These are phyloP conservation scores for Gaillardinia entomophila DNA, from an alignment of 805 yeast genomes.

Conservation along the genomic window DNA sequence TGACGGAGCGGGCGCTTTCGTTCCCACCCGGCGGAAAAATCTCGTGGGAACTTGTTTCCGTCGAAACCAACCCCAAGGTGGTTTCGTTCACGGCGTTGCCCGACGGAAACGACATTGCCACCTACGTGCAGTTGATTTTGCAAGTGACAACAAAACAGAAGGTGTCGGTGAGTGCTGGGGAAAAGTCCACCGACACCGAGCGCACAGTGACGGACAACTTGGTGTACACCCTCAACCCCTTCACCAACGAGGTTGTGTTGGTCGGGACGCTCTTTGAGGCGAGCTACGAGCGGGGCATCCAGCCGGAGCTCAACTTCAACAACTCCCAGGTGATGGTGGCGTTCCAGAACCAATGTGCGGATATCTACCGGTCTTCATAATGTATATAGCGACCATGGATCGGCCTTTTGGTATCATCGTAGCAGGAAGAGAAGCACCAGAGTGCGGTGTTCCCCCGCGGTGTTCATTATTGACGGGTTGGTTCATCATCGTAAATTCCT, in stretches of 20 bases:
- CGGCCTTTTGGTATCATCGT: neutral
- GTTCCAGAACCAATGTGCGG: slow-evolving; percentile 30
- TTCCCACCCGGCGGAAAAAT: slow-evolving; percentile 54
- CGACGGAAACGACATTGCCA: slow-evolving; percentile 32
- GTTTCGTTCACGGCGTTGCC: slow-evolving; percentile 65
- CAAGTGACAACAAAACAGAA: slow-evolving; percentile 33
- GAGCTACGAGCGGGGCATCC: slow-evolving; percentile 30
- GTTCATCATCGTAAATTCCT: neutral
- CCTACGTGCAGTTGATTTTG: slow-evolving; percentile 34
- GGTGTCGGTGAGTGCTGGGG: slow-evolving; percentile 17
- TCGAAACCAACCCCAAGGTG: slow-evolving; percentile 67
- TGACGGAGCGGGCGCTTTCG: slow-evolving; percentile 26
- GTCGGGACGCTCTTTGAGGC: slow-evolving; percentile 37
- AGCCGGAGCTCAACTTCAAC: slow-evolving; percentile 25
- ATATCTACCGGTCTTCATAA: slow-evolving; percentile 31
- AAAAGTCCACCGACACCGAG: slow-evolving; percentile 17
- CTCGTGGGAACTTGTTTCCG: slow-evolving; percentile 73
- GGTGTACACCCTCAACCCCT: slow-evolving; percentile 35
- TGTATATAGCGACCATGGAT: slow-evolving; percentile 1
- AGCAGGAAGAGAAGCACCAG: neutral
- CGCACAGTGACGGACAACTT: slow-evolving; percentile 30
- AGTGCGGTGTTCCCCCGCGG: neutral
- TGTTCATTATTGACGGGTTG: neutral
- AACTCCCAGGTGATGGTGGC: slow-evolving; percentile 14
- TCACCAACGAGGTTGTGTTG: slow-evolving; percentile 29